A percentile compares a stretch with the other conserved stretches of the same genome.
phyloP scores from a whole-genome alignment of 345 rosid genomes.

The Reutealis trisperma region DNA sequence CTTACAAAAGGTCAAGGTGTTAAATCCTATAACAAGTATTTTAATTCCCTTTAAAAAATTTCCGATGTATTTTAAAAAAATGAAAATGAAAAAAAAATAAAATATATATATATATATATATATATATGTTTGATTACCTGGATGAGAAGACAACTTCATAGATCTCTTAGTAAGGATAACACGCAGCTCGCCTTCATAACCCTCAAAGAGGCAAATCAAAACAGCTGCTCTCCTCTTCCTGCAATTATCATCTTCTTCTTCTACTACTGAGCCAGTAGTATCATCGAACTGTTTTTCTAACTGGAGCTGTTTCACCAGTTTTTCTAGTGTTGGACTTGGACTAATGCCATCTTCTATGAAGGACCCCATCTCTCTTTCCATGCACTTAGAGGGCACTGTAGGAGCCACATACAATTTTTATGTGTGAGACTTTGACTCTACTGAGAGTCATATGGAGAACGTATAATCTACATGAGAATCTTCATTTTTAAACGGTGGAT shows the following conservation, averaged over 20 bases:
- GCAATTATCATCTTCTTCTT: constrained; percentile 12
- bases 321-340: constrained; percentile 17
- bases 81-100: no score
- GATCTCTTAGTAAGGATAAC: constrained; percentile 50
- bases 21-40: no score
- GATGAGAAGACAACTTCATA: constrained; percentile 40
- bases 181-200: constrained; percentile 36
- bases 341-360: not conserved
- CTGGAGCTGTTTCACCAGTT: constrained; percentile 29
- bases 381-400: not conserved
- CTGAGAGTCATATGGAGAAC: no score
- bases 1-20: no score
- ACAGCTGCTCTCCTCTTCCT: constrained; percentile 41
- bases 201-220: constrained; percentile 46
- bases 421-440: no score
- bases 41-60: no score
- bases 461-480: no score
- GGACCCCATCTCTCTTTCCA: not conserved
- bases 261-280: not conserved
- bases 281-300: not conserved
- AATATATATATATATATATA: no score
- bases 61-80: no score
- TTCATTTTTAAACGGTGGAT: no score
- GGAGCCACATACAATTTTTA: no score
- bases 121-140: constrained; percentile 18